Base-by-base conservation (phyloP, 2,329 filamentous ascomycete species). In the Chaetomium sp. region DNA sequence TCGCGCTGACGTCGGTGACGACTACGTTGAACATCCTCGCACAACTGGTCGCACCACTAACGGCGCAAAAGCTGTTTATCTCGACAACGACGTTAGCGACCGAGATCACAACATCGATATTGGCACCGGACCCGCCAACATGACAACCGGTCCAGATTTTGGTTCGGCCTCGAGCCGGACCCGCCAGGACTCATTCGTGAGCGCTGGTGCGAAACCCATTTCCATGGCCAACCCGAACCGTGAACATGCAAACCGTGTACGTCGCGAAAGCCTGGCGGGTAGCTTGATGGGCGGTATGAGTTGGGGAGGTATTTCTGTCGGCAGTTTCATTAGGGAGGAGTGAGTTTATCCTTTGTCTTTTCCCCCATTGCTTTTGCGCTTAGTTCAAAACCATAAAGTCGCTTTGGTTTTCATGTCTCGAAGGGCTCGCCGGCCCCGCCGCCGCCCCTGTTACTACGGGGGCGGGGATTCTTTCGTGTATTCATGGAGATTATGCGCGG, bases 241-340 rank as follows among this genome's bases (percentile, higher is more conserved):
- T 70, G 80, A 83, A 63, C 72, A 75, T 64, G 76, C 78, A 63
- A 77, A 75, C 67, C 78, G 81, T 59, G 78, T 75, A 53, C 77
- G 83, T 60, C 76, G 83, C 63, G 84, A 86, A 69, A 82, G 78
- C 55, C 70, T 86, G 37, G 82, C 82, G 12, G 82, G 82, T 49
- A 86, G 83, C 67, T 71, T 86, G 56, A 83, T 85, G 74, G 87
- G 85, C 61, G 91, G 92, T 65, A 91, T 96, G 86, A 96, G 91
- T 73, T 99, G 92, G 91, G 92, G 92, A 68, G 92, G 91, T 62
- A 84, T 96, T 58, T 97, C 92, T 7, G 89, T 97, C 62, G 92
- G 92, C 60, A 97, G 92, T 68, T 97, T 95, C 79, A 94, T 99
- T 72, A 82, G 89, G 71, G 92, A 99, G 75, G 94, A 99, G 94